phyloP scores from a whole-genome alignment of 345 rosid genomes.

The Passiflora organensis region DNA sequence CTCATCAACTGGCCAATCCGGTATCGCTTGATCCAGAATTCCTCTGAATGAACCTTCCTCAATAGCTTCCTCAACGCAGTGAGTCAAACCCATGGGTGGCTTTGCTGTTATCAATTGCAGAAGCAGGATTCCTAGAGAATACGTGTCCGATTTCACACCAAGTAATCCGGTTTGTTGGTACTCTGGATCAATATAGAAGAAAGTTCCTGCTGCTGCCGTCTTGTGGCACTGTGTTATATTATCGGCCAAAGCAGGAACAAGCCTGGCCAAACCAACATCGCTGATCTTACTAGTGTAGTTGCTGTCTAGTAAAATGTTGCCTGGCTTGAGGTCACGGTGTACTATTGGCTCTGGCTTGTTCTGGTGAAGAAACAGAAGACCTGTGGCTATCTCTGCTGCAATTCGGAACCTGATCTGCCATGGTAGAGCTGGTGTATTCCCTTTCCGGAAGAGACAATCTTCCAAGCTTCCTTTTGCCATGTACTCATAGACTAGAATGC shows the following conservation, averaged over 20 bases:
- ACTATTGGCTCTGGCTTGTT: slow-evolving; percentile 97
- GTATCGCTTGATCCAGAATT: slow-evolving; percentile 61
- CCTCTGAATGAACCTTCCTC: slow-evolving; percentile 50
- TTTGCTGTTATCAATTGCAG: slow-evolving; percentile 74
- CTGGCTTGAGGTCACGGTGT: slow-evolving; percentile 95
- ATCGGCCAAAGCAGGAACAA: slow-evolving; percentile 78
- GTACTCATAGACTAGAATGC: slow-evolving; percentile 78
- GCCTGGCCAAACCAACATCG: slow-evolving; percentile 83
- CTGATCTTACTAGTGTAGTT: slow-evolving; percentile 79
- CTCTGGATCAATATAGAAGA: slow-evolving; percentile 93
- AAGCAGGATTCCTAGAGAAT: slow-evolving; percentile 79
- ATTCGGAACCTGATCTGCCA: slow-evolving; percentile 88
- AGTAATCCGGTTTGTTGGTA: slow-evolving; percentile 96
- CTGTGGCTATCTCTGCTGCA: slow-evolving; percentile 80
- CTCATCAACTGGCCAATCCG: slow-evolving; percentile 79
- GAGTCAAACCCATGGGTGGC: slow-evolving; percentile 71
- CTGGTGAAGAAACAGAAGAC: slow-evolving; percentile 87
- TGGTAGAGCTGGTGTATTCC: slow-evolving; percentile 53
- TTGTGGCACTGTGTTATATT: slow-evolving; percentile 62
- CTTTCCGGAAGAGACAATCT: slow-evolving; percentile 52
- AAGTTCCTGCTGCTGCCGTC: slow-evolving; percentile 84
- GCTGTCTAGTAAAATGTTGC: slow-evolving; percentile 75
- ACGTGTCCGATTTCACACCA: slow-evolving; percentile 82
- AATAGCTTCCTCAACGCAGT: slow-evolving; percentile 41
- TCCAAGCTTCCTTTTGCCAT: slow-evolving; percentile 92